Evolutionary conservation across 2,329 filamentous ascomycete genomes (phyloP), one percentile per base, ranked within the genome.

Genomic region (Tolypocladium cylindrosporum): DNA sequence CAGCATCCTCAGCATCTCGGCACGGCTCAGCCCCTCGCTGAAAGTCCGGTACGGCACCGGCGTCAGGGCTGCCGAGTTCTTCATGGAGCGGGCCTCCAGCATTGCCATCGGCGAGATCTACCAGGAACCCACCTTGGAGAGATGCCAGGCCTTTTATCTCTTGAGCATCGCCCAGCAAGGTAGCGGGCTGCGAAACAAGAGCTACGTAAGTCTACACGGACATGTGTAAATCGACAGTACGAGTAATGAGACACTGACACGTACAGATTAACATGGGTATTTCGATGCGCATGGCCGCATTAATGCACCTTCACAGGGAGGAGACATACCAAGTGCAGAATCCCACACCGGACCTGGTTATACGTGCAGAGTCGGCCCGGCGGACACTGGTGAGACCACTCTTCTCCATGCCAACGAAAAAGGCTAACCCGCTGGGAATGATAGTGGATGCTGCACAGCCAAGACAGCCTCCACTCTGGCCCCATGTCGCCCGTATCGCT

Each of bases 91-190:
- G 34, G 79, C 80, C 1, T 75, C 77, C 10, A 64, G 65, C 8
- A 67, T 83, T 10, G 79, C 81, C 1, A 65, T 77, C 39, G 68
- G 69, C 31, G 79, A 83, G 62, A 68, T 84, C 24, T 83, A 83
- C 63, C 70, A 75, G 43, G 75, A 77, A 56, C 77, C 81, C 0
- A 81, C 76, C 0, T 65, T 85, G 21, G 79, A 84, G 63, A 73
- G 77, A 45, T 83, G 80, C 55, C 82, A 85, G 66, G 81, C 77
- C 1, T 84, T 84, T 60, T 84, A 83, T 61, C 68, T 85, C 4
- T 69, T 85, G 19, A 82, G 80, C 63, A 78, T 85, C 57, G 80
- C 81, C 5, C 81, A 85, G 61, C 81, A 84, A 64, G 80, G 80
- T 16, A 81, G 77, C 56, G 81, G 79, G 0, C 70, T 79, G 61